These are phyloP conservation scores for Suhomyces guaymorum DNA, from an alignment of 1,139 yeast species.

Conservation along the genomic window DNA sequence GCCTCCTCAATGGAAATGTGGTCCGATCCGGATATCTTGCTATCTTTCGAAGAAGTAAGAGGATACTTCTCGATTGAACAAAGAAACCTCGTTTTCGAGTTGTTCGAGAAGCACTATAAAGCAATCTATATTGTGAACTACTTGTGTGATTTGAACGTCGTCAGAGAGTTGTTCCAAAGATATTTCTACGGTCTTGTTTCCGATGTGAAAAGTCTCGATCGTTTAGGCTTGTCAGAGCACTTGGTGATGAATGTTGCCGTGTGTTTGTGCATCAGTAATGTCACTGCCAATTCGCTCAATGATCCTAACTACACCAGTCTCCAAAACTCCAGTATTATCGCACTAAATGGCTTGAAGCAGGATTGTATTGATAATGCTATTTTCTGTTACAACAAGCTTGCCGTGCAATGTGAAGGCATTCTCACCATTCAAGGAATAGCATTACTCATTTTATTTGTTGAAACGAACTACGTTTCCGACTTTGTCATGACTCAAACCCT, in stretches of 20 bases:
- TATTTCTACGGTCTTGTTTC: conserved; percentile 12
- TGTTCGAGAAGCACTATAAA: conserved; percentile 11
- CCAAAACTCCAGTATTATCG: too few relatives aligned
- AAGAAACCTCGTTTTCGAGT: conserved; percentile 11
- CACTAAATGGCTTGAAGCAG: conserved; percentile 10
- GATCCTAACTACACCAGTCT: too few relatives aligned
- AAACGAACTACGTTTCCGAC: conserved; percentile 25
- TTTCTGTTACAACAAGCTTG: conserved; percentile 23
- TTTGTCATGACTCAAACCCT: conserved; percentile 25
- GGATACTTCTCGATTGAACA: conserved; percentile 7
- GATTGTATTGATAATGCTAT: conserved; percentile 22
- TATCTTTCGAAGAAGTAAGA: neutral
- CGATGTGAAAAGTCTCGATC: conserved; percentile 10
- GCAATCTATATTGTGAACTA: conserved; percentile 8
- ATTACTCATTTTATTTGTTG: conserved; percentile 24
- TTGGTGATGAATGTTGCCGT: conserved; percentile 22
- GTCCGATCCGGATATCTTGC: conserved; percentile 3
- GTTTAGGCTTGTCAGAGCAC: conserved; percentile 17
- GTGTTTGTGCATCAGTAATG: conserved; percentile 15
- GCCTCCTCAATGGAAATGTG: conserved; percentile 9
- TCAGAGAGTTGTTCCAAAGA: conserved; percentile 12
- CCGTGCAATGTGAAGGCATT: conserved; percentile 23
- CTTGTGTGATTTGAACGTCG: conserved; percentile 9
- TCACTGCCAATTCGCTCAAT: conserved; percentile 6
- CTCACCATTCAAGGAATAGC: conserved; percentile 27